phyloP scores from a whole-genome alignment of 441 rosid genomes.

The Mallotus repandus region DNA sequence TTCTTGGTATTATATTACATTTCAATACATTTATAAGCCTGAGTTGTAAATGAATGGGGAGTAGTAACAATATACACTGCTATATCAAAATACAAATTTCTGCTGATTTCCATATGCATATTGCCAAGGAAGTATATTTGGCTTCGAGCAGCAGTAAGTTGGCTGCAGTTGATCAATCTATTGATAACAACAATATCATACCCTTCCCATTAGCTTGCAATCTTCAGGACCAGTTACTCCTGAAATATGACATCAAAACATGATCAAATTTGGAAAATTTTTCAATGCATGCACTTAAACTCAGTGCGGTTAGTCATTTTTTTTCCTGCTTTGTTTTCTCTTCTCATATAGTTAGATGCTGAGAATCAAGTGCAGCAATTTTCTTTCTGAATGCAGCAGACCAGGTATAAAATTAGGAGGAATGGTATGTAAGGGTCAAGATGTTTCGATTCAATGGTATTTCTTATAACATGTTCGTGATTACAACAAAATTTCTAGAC shows the following conservation, averaged over 20 bases:
- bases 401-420: too few species aligned
- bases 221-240: constrained; percentile 26
- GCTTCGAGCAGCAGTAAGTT: background rate
- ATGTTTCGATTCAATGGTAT: background rate
- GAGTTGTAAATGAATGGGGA: too few species aligned
- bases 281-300: too few species aligned
- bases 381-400: background rate
- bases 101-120: background rate
- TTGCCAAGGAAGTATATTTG: background rate
- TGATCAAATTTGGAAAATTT: background rate
- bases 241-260: constrained; percentile 19
- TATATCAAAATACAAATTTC: too few species aligned
- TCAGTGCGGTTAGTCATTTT: background rate
- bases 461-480: background rate
- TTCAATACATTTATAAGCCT: too few species aligned
- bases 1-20: too few species aligned
- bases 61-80: too few species aligned
- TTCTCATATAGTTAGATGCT: background rate
- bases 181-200: background rate
- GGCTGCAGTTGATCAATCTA: background rate
- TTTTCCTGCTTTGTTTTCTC: background rate
- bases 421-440: background rate
- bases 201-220: background rate
- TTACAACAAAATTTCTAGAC: background rate
- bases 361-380: background rate